phyloP scores from a whole-genome alignment of 1,284 basidiomycete genomes.

The Laetiporus sulphureus region DNA sequence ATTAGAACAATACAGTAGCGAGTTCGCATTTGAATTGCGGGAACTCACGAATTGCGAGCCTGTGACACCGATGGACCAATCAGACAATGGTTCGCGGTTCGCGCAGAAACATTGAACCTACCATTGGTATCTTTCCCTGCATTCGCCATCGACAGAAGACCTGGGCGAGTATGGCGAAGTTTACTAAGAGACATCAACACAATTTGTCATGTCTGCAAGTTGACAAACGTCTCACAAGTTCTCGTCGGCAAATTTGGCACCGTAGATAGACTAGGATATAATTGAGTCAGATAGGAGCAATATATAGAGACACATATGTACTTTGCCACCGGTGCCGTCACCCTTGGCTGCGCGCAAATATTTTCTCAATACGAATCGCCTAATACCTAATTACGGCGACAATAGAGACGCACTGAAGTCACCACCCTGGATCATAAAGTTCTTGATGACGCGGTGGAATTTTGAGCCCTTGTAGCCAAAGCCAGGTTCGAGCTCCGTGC shows the following conservation, averaged over 20 bases:
- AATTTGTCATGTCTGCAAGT: neutral
- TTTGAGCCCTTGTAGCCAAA: constrained; percentile 65
- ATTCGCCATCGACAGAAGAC: constrained; percentile 92
- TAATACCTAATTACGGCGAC: neutral
- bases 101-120: constrained; percentile 23
- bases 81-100: neutral
- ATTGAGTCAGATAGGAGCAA: neutral
- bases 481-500: constrained; percentile 63
- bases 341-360: constrained; percentile 32
- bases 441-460: constrained; percentile 69
- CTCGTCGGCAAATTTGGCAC: constrained; percentile 55
- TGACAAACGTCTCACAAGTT: constrained; percentile 69
- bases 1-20: no score
- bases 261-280: constrained; percentile 42
- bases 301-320: constrained; percentile 6
- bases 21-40: no score
- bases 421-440: constrained; percentile 70
- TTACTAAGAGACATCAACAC: constrained; percentile 42
- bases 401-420: constrained; percentile 49
- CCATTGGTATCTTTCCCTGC: constrained; percentile 84
- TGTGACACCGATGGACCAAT: constrained; percentile 18
- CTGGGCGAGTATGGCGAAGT: constrained; percentile 83
- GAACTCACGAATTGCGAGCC: constrained; percentile 82
- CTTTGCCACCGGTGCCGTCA: constrained; percentile 57
- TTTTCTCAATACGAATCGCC: neutral